Base-by-base conservation (phyloP, 192 early-diverging fungal species). In the Coemansia sp. region DNA sequence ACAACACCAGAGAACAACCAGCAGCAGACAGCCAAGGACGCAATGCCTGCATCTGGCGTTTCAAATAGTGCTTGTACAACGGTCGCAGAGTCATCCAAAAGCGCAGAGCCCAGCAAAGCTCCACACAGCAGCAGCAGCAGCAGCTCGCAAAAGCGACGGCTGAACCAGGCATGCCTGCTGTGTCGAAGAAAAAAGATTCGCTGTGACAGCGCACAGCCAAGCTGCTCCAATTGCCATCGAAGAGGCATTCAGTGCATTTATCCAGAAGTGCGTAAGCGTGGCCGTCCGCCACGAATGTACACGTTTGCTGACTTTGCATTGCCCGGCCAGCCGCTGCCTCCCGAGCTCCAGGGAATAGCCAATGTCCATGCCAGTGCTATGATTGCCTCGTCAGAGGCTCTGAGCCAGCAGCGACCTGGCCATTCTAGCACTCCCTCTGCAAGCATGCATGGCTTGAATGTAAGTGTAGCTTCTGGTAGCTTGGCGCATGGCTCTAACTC, bases 191-290 rank as follows among this genome's bases (percentile, higher is more conserved):
- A 75, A 18, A 80, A 80, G 53, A 71, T 80, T 20, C 58, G 66
- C 20, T 80, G 77, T 58, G 71, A 73, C 60, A 75, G 77, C 49
- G 36, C 17, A 2, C 70, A 64, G 8, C 77, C 77, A 7, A 70
- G 60, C 61, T 80, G 77, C 44, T 47, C 61, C 36, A 80, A 74
- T 43, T 80, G 77, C 58, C 52, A 64, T 44, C 66, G 63, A 31
- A 59, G 77, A 40, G 77, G 71, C 11, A 75, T 80, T 44, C 62
- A 62, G 40, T 80, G 77, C 50, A 70, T 80, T 4, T 80, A 80
- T 39, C 75, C 75, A 11, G 75, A 77, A 42, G 63, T 71, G 12
- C 63, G 69, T 49, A 70, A 71, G 53, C 59, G 75, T 5, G 75
- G 75, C 11, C 63, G 75, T 9, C 75, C 75, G 37, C 69, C 69